Base-by-base conservation (phyloP, 2,329 filamentous ascomycete genomes). In the Clarireedia hainanense region DNA sequence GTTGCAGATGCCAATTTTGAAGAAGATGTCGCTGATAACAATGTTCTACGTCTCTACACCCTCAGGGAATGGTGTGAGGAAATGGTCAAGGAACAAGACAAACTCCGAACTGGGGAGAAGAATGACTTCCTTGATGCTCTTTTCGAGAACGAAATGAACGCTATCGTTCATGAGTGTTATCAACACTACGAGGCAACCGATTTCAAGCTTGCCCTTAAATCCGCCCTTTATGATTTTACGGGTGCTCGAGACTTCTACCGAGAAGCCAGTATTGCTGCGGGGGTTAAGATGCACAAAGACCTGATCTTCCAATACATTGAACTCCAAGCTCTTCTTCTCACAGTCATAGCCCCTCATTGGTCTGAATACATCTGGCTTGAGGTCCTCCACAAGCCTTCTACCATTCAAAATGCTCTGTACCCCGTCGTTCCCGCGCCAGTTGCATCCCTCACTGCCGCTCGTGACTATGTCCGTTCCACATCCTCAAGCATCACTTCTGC, bases 1-100 rank as follows among this genome's bases (percentile, higher is more conserved):
- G 91, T 96, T 60, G 87, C 90, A 61, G 94, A 99, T 72, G 91
- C 92, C 65, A 99, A 99, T 77, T 95, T 99, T 63, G 94, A 96
- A 68, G 94, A 99, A 75, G 83, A 87, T 55, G 91, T 96, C 40
- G 94, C 94, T 42, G 94, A 97, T 73, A 89, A 86, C 70, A 91
- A 85, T 68, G 95, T 96, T 66, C 78, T 97, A 60, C 85, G 91
- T 67, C 80, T 97, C 52, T 91, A 84, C 69, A 83, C 78, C 67
- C 77, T 95, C 52, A 85, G 89, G 69, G 89, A 95, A 71, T 97
- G 92, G 92, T 91, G 89, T 60, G 90, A 97, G 73, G 89, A 96
- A 68, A 81, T 89, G 67, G 74, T 87, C 55, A 82, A 84, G 64
- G 86, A 92, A 57, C 77, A 88, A 66, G 73, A 76, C 23, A 79